Evolutionary conservation across 768 basidiomycete genomes (phyloP).

Genomic region (Leucocoprinus sp.): DNA sequence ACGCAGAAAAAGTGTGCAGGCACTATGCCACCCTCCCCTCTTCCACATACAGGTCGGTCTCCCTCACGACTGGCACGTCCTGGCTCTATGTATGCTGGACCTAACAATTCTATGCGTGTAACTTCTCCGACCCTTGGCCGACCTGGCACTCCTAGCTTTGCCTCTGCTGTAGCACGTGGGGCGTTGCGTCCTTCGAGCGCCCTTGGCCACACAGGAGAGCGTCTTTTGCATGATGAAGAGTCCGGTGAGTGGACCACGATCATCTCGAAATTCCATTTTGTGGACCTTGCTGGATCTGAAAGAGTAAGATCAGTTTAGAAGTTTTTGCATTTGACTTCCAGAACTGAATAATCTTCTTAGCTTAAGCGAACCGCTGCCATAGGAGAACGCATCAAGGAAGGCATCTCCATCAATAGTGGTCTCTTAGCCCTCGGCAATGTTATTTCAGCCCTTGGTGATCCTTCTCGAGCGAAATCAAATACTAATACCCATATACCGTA

Average conservation of each 20-base stretch:
- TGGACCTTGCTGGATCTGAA: slow-evolving; percentile 96
- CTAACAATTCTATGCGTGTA: slow-evolving; percentile 41
- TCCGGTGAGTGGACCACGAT: slow-evolving; percentile 82
- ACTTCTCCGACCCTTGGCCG: slow-evolving; percentile 73
- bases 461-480: slow-evolving; percentile 74
- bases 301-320: slow-evolving; percentile 47
- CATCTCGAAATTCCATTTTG: slow-evolving; percentile 96
- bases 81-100: slow-evolving; percentile 60
- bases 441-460: slow-evolving; percentile 95
- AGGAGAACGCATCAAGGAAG: slow-evolving; percentile 96
- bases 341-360: slow-evolving; percentile 29
- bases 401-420: slow-evolving; percentile 98
- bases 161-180: slow-evolving; percentile 62
- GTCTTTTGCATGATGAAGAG: slow-evolving; percentile 41
- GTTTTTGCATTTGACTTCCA: slow-evolving; percentile 7
- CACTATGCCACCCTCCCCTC: slow-evolving; percentile 61
- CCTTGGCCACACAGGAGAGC: slow-evolving; percentile 61
- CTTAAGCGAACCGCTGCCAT: slow-evolving; percentile 94
- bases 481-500: slow-evolving; percentile 91
- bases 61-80: slow-evolving; percentile 73
- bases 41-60: slow-evolving; percentile 69
- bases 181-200: slow-evolving; percentile 71
- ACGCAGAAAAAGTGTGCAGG: slow-evolving; percentile 85
- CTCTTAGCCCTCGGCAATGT: slow-evolving; percentile 96
- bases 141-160: slow-evolving; percentile 74